A percentile compares a stretch with the other conserved stretches of the same genome.
phyloP scores from a whole-genome alignment of 345 rosid species.

The Citrus cavaleriei region DNA sequence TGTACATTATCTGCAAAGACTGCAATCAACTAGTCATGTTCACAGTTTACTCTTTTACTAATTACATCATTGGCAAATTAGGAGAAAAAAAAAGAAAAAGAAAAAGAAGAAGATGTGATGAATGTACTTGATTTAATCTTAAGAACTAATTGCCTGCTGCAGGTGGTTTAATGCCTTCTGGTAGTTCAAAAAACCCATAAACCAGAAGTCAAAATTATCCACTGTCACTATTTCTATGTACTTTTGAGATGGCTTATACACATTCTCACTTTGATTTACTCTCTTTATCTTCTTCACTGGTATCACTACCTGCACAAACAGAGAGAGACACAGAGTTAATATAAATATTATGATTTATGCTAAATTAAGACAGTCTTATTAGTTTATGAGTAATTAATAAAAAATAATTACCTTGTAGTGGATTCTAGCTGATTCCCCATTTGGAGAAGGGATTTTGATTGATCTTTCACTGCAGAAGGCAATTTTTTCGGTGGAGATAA shows the following conservation, averaged over 20 bases:
- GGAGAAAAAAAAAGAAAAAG: too few species aligned
- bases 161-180: constrained; percentile 9
- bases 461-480: constrained; percentile 42
- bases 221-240: constrained; percentile 12
- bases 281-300: constrained; percentile 11
- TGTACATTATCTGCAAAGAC: background rate
- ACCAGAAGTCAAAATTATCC: constrained; percentile 21
- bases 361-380: too few species aligned
- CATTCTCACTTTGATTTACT: constrained; percentile 8
- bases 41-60: background rate
- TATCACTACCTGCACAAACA: constrained; percentile 15
- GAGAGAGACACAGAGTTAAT: background rate
- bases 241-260: constrained; percentile 24
- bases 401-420: constrained; percentile 29
- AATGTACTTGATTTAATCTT: background rate
- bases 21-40: background rate
- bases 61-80: background rate
- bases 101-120: background rate
- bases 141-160: constrained; percentile 3
- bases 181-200: constrained; percentile 17
- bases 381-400: background rate
- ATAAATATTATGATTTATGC: background rate
- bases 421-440: constrained; percentile 16
- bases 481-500: constrained; percentile 35
- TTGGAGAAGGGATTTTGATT: constrained; percentile 21